Conservation (phyloP, 257 asterid genomes). For the Phtheirospermum japonicum region DNA sequence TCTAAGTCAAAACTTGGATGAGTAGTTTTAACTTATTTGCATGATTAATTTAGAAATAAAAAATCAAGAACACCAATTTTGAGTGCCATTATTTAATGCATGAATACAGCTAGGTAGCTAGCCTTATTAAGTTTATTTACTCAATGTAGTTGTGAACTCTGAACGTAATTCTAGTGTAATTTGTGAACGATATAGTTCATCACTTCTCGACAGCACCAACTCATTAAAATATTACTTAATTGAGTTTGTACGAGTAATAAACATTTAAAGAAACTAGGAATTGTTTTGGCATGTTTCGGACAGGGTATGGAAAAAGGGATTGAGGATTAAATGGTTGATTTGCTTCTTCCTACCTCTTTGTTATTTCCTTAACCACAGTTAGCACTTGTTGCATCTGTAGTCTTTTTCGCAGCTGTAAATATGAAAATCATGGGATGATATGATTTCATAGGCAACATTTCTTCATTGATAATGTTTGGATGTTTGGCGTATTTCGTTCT, state of each 20-base stretch:
- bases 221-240: slow-evolving; percentile 9
- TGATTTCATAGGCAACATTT: slow-evolving; percentile 11
- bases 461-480: background rate
- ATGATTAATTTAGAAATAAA: background rate
- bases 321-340: slow-evolving; percentile 1
- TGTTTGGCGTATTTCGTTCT: slow-evolving; percentile 2
- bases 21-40: background rate
- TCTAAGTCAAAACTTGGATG: background rate
- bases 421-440: slow-evolving; percentile 1
- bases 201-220: background rate
- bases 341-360: background rate
- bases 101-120: background rate
- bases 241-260: background rate
- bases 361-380: slow-evolving; percentile 2
- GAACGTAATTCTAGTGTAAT: slow-evolving; percentile 7
- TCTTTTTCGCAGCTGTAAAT: background rate
- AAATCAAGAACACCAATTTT: background rate
- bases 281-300: slow-evolving; percentile 7
- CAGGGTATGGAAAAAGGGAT: background rate
- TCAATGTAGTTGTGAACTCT: background rate
- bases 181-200: slow-evolving; percentile 8
- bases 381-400: background rate
- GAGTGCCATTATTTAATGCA: background rate
- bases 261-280: slow-evolving; percentile 3
- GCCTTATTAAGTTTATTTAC: slow-evolving; percentile 2